Conservation (phyloP, 768 basidiomycete species). For the Sarcodon aspratus region DNA sequence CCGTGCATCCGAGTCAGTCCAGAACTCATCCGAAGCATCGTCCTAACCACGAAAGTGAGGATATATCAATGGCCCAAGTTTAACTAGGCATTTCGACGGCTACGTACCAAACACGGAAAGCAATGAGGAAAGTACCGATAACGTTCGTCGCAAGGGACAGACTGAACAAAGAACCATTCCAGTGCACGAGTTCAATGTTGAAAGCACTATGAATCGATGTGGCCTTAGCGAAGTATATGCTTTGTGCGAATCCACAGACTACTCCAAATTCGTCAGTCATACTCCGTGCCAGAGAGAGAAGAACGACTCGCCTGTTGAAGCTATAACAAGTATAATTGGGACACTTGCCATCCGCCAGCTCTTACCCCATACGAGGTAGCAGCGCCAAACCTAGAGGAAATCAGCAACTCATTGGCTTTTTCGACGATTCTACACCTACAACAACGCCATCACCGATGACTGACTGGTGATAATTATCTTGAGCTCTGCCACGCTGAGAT, state of each 20-base stretch:
- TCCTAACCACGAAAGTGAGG: conserved; percentile 5
- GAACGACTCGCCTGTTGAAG: conserved; percentile 15
- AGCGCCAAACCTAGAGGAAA: conserved; percentile 17
- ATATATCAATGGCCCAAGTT: neutral
- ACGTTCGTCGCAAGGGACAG: conserved; percentile 23
- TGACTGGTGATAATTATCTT: conserved; percentile 8
- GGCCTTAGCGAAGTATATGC: conserved; percentile 16
- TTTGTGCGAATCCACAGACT: conserved; percentile 23
- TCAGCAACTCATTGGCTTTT: neutral
- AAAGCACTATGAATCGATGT: conserved; percentile 21
- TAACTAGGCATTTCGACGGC: no score
- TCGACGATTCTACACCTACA: conserved; percentile 7
- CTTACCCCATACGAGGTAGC: conserved; percentile 22
- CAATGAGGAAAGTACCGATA: conserved; percentile 20
- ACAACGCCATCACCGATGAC: conserved; percentile 22
- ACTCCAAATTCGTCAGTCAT: neutral
- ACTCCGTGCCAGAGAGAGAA: neutral
- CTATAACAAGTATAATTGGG: conserved; percentile 18
- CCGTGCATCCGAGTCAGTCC: conserved; percentile 8
- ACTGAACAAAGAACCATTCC: conserved; percentile 24
- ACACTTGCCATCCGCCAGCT: conserved; percentile 18
- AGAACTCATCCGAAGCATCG: conserved; percentile 11
- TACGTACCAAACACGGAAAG: conserved; percentile 20
- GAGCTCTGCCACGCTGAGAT: neutral
- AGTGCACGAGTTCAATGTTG: conserved; percentile 14